These are phyloP conservation scores for Fusarium sterilihyphosum DNA, from an alignment of 2,329 filamentous ascomycete genomes.

Conservation along the genomic window DNA sequence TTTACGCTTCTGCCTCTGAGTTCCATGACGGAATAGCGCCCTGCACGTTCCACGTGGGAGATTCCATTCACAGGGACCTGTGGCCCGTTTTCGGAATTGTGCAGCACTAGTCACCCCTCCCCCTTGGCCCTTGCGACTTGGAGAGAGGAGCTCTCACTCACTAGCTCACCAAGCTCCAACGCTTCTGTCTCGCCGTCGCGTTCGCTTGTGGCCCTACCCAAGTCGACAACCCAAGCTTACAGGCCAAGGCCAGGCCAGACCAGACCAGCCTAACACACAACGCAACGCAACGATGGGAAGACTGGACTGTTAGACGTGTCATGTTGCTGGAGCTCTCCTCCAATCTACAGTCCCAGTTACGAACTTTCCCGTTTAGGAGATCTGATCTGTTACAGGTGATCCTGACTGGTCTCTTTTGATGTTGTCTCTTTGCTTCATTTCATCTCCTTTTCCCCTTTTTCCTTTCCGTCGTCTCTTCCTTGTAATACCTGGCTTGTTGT, in stretches of 20 bases:
- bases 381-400: conserved; percentile 20
- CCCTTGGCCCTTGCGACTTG: neutral
- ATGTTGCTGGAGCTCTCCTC: conserved; percentile 19
- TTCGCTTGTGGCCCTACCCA: conserved; percentile 32
- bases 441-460: conserved; percentile 1
- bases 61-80: conserved; percentile 34
- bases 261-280: neutral
- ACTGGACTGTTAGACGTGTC: conserved; percentile 20
- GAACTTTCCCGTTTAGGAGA: conserved; percentile 18
- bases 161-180: conserved; percentile 4
- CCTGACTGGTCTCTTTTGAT: conserved; percentile 10
- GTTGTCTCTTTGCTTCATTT: conserved; percentile 11
- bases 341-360: conserved; percentile 20
- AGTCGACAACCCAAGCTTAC: conserved; percentile 6
- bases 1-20: conserved; percentile 18
- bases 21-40: conserved; percentile 39
- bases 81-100: conserved; percentile 40
- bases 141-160: conserved; percentile 8
- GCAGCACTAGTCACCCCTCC: conserved; percentile 40
- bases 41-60: conserved; percentile 48
- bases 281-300: conserved; percentile 4
- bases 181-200: neutral
- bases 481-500: neutral
- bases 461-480: conserved; percentile 2
- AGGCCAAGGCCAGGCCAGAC: neutral